Evolutionary conservation across 2,329 filamentous ascomycete genomes (phyloP), one percentile per base, ranked within the genome.

Genomic region (Cladophialophora exuberans): DNA sequence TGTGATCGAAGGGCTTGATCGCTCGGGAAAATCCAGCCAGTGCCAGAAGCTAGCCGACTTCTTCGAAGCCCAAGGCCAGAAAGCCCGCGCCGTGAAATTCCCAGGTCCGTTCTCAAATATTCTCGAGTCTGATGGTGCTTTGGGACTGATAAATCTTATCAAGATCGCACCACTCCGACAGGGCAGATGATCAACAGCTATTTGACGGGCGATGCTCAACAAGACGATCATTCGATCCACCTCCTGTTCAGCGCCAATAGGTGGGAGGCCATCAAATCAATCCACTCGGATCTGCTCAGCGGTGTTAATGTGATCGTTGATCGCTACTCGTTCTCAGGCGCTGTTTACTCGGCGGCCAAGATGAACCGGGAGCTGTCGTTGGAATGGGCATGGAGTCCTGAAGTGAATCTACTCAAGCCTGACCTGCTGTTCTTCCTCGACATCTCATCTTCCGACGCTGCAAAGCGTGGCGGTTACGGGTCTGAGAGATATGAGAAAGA

Each of bases 271-370:
- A 72, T 74, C 11, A 67, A 67, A 23, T 65, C 66, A 38, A 78
- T 79, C 30, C 66, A 71, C 28, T 57, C 69, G 31, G 71, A 76
- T 49, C 76, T 97, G 4, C 73, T 77, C 1, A 71, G 77, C 1
- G 92, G 93, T 6, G 85, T 80, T 17, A 94, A 84, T 0, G 80
- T 99, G 26, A 78, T 99, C 33, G 86, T 93, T 63, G 94, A 99
- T 72, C 86, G 94, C 43, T 99, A 97, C 76, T 96, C 95, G 70
- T 93, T 96, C 76, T 94, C 89, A 17, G 94, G 94, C 50, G 89
- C 92, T 54, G 90, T 97, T 45, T 99, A 97, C 76, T 90, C 87
- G 20, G 90, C 90, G 0, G 93, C 94, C 3, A 97, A 97, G 69
- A 79, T 83, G 39, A 90, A 89, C 63, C 83, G 86, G 0, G 71